Evolutionary conservation across 441 rosid species (phyloP).

Genomic region (Macaranga tanarius): DNA sequence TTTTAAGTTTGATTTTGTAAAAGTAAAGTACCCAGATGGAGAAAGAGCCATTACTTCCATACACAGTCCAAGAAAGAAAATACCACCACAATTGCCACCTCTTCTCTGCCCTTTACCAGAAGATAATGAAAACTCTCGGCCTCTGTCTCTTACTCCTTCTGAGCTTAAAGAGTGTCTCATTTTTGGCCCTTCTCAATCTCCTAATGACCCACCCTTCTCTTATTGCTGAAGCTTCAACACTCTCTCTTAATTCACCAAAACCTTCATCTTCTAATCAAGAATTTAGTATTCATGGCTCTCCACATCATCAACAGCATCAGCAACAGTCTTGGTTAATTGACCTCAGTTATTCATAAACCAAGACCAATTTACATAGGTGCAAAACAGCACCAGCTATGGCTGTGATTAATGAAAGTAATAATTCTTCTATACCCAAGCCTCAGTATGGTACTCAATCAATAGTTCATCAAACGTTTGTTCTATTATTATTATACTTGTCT

Average conservation of each 20-base stretch:
- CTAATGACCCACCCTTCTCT: slow-evolving; percentile 35
- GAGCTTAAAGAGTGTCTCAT: slow-evolving; percentile 75
- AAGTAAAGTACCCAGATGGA: slow-evolving; percentile 39
- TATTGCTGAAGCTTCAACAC: slow-evolving; percentile 47
- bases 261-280: slow-evolving; percentile 28
- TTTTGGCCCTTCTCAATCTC: slow-evolving; percentile 58
- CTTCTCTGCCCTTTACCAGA: slow-evolving; percentile 59
- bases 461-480: slow-evolving; percentile 51
- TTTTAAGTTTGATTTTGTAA: neutral
- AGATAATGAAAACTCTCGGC: slow-evolving; percentile 53
- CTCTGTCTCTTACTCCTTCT: slow-evolving; percentile 61
- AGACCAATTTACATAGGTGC: slow-evolving; percentile 60
- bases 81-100: slow-evolving; percentile 34
- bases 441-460: slow-evolving; percentile 51
- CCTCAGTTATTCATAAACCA: slow-evolving; percentile 28
- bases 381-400: slow-evolving; percentile 82
- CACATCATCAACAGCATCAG: slow-evolving; percentile 18
- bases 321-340: slow-evolving; percentile 41
- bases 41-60: slow-evolving; percentile 52
- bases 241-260: slow-evolving; percentile 31
- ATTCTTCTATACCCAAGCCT: slow-evolving; percentile 43
- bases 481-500: slow-evolving; percentile 60
- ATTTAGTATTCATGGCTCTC: slow-evolving; percentile 25
- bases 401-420: slow-evolving; percentile 44
- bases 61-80: slow-evolving; percentile 31